phyloP scores from a whole-genome alignment of 2,329 filamentous ascomycete species.

The Alternaria gansuensis region DNA sequence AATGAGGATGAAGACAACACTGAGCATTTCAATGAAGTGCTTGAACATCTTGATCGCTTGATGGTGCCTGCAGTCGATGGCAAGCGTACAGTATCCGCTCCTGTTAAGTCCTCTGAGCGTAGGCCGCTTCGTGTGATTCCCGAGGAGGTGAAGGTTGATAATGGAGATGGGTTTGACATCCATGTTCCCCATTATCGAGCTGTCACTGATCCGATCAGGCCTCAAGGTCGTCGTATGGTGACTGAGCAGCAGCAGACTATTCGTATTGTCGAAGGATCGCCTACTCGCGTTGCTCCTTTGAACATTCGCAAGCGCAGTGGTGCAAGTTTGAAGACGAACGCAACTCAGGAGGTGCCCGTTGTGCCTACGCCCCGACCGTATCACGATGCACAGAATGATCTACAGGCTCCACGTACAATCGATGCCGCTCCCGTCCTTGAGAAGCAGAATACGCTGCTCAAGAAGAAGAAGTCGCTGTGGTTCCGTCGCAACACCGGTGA shows the following conservation, averaged over 20 bases:
- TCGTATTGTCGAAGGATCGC: slow-evolving; percentile 64
- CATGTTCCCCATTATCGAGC: slow-evolving; percentile 49
- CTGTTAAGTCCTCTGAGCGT: slow-evolving; percentile 45
- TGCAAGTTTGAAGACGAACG: slow-evolving; percentile 40
- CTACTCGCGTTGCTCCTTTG: slow-evolving; percentile 62
- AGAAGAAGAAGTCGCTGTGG: slow-evolving; percentile 60
- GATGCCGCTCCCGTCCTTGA: slow-evolving; percentile 21
- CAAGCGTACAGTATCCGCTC: slow-evolving; percentile 60
- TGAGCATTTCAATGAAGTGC: slow-evolving; percentile 66
- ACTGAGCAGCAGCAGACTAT: slow-evolving; percentile 59
- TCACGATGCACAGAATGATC: slow-evolving; percentile 33
- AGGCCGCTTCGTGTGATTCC: slow-evolving; percentile 61
- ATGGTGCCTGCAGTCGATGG: slow-evolving; percentile 56
- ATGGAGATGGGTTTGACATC: slow-evolving; percentile 44
- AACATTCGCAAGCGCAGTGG: slow-evolving; percentile 63
- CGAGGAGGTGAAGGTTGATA: slow-evolving; percentile 58
- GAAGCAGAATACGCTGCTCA: slow-evolving; percentile 41
- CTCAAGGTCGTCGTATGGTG: slow-evolving; percentile 36
- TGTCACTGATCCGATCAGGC: slow-evolving; percentile 55
- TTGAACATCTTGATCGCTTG: slow-evolving; percentile 67
- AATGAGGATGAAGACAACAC: slow-evolving; percentile 58
- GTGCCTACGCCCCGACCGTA: slow-evolving; percentile 32
- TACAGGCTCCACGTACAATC: slow-evolving; percentile 30
- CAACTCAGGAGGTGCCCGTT: slow-evolving; percentile 22
- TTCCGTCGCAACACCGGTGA: slow-evolving; percentile 52